These are phyloP conservation scores for Trichosanthes cucumerina DNA, from an alignment of 306 rosid species.

Conservation along the genomic window DNA sequence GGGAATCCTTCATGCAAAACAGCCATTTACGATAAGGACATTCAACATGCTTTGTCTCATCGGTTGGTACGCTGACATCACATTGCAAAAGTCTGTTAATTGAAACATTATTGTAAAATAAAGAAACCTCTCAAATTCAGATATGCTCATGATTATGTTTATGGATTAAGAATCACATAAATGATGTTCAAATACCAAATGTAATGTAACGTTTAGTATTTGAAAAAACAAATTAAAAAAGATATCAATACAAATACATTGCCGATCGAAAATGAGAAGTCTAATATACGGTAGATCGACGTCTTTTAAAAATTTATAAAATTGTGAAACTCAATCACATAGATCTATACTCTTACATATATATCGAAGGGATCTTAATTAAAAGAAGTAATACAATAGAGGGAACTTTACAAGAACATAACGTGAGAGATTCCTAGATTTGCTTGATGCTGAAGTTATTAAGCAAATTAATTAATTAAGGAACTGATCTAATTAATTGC, in stretches of 20 bases:
- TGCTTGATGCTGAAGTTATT: no score
- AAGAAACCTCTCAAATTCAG: not conserved
- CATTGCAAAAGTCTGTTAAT: not conserved
- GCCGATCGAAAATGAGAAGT: no score
- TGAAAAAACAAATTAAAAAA: not conserved
- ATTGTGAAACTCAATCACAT: not conserved
- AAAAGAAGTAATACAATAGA: no score
- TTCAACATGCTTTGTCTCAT: not conserved
- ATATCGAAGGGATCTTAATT: no score
- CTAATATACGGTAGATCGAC: no score
- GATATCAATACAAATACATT: no score
- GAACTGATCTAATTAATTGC: no score
- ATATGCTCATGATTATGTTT: not conserved
- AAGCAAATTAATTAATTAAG: no score
- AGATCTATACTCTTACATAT: not conserved
- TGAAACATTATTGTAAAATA: not conserved
- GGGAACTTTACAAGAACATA: no score
- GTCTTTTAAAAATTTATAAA: no score
- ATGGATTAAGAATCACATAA: not conserved
- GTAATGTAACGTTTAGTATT: not conserved
- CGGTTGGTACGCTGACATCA: not conserved
- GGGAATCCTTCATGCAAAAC: not conserved
- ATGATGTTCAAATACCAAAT: not conserved
- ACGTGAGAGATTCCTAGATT: no score
- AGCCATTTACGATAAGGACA: not conserved